phyloP scores from a whole-genome alignment of 2,329 filamentous ascomycete genomes.

The Daldinia sp. region DNA sequence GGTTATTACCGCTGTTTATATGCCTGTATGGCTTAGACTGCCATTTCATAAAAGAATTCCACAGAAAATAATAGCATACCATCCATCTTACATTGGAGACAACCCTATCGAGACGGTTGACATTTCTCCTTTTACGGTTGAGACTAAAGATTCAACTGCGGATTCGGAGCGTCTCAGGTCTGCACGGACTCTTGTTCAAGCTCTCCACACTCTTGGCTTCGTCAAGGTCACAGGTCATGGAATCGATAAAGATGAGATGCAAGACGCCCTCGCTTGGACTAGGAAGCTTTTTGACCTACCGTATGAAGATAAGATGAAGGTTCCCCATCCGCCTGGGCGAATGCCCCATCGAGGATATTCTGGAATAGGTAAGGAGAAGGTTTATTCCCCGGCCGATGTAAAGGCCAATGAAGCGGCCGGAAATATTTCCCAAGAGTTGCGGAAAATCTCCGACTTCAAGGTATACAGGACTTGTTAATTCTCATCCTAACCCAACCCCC shows the following conservation, averaged over 20 bases:
- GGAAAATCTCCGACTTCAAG: constrained; percentile 45
- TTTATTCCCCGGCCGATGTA: constrained; percentile 34
- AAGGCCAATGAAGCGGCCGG: neutral
- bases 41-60: neutral
- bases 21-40: neutral
- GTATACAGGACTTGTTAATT: constrained; percentile 12
- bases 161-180: constrained; percentile 19
- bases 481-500: neutral
- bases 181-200: constrained; percentile 29
- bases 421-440: constrained; percentile 12
- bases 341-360: constrained; percentile 47
- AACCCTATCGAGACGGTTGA: constrained; percentile 28
- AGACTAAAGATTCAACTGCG: neutral
- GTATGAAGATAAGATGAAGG: constrained; percentile 44
- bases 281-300: constrained; percentile 44
- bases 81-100: neutral
- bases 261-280: constrained; percentile 38
- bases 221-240: constrained; percentile 41
- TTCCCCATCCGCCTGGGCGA: constrained; percentile 38
- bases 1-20: neutral
- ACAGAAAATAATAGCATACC: neutral
- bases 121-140: constrained; percentile 23
- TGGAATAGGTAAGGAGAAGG: constrained; percentile 42
- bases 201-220: constrained; percentile 39
- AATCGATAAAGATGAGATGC: constrained; percentile 32